Base-by-base conservation (phyloP, 2,329 filamentous ascomycete genomes). In the Domatiomyces globalis region DNA sequence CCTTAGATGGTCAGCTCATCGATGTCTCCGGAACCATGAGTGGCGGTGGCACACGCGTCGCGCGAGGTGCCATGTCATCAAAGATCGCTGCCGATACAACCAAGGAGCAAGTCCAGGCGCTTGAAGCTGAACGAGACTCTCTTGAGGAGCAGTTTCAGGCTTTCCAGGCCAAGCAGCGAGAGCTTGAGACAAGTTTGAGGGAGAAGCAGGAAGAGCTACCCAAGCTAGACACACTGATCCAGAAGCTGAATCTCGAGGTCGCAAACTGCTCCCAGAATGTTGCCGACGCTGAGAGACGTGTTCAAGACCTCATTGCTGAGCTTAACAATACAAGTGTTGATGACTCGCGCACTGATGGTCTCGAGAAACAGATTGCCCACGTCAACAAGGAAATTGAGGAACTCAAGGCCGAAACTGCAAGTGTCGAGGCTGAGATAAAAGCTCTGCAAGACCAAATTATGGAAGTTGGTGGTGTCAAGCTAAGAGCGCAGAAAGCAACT, bases 11-110 rank as follows among this genome's bases (percentile, higher is more conserved):
- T 47, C 89, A 95, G 67, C 77, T 98, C 49, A 96, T 98, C 59
- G 92, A 98, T 71, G 94, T 94, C 66, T 95, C 90, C 1, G 92
- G 92, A 74, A 96, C 92, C 36, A 96, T 98, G 92, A 95, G 87
- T 53, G 92, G 92, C 73, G 92, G 92, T 74, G 92, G 92, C 51
- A 90, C 80, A 45, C 85, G 86, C 15, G 86, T 92, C 51, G 89
- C 90, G 61, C 87, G 83, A 63, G 94, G 94, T 0, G 81, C 88
- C 52, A 98, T 98, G 94, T 96, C 90, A 0, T 94, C 89, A 9
- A 96, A 95, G 69, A 81, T 94, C 45, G 83, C 85, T n/a, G 79
- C 86, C 1, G 87, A 94, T 52, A 85, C 84, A 15, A 85, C 81
- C 49, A 89, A 87, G 66, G 90, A 96, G 58, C 85, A 94, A 62